Conservation (phyloP, 2,329 filamentous ascomycete species). For the Paecilomyces formosus region DNA sequence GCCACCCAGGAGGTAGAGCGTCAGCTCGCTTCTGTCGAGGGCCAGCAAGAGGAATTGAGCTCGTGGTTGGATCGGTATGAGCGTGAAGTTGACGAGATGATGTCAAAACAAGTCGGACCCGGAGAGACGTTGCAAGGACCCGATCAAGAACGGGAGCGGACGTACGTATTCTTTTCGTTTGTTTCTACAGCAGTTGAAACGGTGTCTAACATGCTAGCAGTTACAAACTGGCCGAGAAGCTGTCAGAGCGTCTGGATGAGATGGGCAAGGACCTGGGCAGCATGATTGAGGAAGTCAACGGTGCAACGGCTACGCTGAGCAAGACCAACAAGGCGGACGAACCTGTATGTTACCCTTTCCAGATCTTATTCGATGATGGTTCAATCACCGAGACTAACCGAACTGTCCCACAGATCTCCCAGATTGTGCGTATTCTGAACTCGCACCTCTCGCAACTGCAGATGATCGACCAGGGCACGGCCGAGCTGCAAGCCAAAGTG, state of each 20-base stretch:
- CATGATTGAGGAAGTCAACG: conserved; percentile 98
- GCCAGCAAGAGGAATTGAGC: conserved; percentile 84
- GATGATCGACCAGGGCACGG: conserved; percentile 82
- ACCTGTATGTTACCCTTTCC: conserved; percentile 54
- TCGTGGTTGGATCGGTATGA: conserved; percentile 88
- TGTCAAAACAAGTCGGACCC: conserved; percentile 68
- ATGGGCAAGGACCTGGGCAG: conserved; percentile 87
- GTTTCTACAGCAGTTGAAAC: not conserved
- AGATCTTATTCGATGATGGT: conserved; percentile 5
- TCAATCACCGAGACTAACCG: conserved; percentile 7
- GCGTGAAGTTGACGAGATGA: conserved; percentile 81
- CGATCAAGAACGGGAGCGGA: conserved; percentile 91
- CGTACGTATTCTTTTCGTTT: conserved; percentile 45
- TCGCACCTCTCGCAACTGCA: conserved; percentile 86
- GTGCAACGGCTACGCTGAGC: conserved; percentile 78
- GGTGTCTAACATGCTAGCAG: conserved; percentile 28
- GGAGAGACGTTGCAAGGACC: conserved; percentile 74
- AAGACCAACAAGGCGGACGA: conserved; percentile 85
- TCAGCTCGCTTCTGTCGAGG: conserved; percentile 81
- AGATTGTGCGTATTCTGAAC: conserved; percentile 93
- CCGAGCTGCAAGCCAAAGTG: conserved; percentile 75
- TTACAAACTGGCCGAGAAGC: conserved; percentile 87
- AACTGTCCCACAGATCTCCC: conserved; percentile 59
- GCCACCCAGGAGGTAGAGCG: conserved; percentile 91
- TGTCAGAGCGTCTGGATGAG: conserved; percentile 82